These are phyloP conservation scores for Thalassiosira oceanica DNA, from an alignment of 352 stramenopile species.

Conservation along the genomic window DNA sequence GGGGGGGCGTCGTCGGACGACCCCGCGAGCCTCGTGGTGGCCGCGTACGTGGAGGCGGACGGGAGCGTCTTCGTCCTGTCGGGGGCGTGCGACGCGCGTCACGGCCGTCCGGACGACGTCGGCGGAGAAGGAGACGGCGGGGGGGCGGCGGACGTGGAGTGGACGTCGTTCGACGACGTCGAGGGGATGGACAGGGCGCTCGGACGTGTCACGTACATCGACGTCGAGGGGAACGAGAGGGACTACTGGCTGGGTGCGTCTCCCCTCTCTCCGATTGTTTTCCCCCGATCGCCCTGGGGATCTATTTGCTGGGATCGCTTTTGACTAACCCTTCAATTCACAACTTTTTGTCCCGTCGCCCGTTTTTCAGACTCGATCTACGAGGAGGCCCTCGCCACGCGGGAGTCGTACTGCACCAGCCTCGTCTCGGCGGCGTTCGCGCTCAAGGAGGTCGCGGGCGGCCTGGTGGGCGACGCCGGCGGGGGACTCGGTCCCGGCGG, in stretches of 20 bases:
- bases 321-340: background rate
- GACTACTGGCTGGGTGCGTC: constrained; percentile 68
- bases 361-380: constrained; percentile 60
- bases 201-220: constrained; percentile 69
- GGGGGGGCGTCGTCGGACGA: constrained; percentile 37
- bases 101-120: constrained; percentile 9
- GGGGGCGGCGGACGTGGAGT: constrained; percentile 20
- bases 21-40: constrained; percentile 52
- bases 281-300: background rate
- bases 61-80: constrained; percentile 45
- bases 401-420: constrained; percentile 68
- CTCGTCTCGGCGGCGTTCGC: constrained; percentile 57
- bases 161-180: constrained; percentile 55
- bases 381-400: constrained; percentile 61
- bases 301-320: background rate
- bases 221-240: constrained; percentile 62
- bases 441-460: constrained; percentile 34
- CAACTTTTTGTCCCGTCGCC: too few relatives aligned
- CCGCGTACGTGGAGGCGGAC: constrained; percentile 54
- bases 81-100: constrained; percentile 33
- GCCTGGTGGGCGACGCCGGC: too few relatives aligned
- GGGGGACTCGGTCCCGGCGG: too few relatives aligned
- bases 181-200: constrained; percentile 55
- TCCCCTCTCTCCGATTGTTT: background rate
- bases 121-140: background rate